Base-by-base conservation (phyloP, 768 basidiomycete genomes). In the Mycena pura region DNA sequence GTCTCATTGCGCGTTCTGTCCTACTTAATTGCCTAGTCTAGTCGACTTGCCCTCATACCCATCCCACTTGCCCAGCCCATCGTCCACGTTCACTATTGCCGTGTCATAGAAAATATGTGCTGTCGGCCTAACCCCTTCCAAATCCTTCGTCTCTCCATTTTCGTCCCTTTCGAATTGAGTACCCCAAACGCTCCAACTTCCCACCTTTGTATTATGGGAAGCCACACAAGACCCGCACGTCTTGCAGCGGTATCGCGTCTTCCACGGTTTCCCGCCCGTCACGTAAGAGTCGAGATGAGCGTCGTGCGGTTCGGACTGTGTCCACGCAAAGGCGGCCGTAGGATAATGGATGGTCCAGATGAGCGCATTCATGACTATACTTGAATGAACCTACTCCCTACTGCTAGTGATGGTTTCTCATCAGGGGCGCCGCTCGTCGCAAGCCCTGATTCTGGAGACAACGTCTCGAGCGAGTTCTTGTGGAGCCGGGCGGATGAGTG, bases 71-170 rank as follows among this genome's bases (percentile, higher is more conserved):
- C 77, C 77, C 66, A 91, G 59, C 8, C 68, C 77, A 66, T 90
- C 89, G 6, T 77, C 60, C 15, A 89, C 72, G 54, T 86, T 84
- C 63, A 89, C 58, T 76, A 88, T 71, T 21, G 84, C 78, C 21
- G 88, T 89, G 11, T 74, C 85, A 64, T 90, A 90, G 72, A 89
- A 91, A 6, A 86, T 85, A 68, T 89, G 88, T 0, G 76, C 83
- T 0, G 85, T 89, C 0, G 89, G 90, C 66, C 82, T 84, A 40
- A 88, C 71, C 21, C 70, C 64, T 3, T 86, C 84, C 84, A 84
- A 85, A 39, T 78, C 72, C 45, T 81, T 74, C 48, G 87, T 82
- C 45, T 72, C 76, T 6, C 86, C 85, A 2, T 79, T 73, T 3
- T 73, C 76, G 62, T 86, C 82, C 38, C 88, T 78, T 60, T 84